These are phyloP conservation scores for Cylindrotheca closterium DNA, from an alignment of 108 stramenopile species.

Conservation along the genomic window DNA sequence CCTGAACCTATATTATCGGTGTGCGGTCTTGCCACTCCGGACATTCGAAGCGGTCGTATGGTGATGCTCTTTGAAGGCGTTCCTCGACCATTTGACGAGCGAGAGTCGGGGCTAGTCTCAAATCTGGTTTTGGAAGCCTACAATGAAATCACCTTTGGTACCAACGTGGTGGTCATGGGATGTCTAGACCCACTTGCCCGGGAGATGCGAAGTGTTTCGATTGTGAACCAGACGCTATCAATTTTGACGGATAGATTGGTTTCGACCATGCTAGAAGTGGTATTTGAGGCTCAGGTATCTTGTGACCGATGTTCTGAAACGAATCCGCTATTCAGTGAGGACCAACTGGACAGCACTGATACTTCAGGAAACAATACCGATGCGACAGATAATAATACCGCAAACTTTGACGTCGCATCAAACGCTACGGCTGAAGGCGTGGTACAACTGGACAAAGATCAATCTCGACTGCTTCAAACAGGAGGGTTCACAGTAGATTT, in stretches of 20 bases:
- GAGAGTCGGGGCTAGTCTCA: background rate
- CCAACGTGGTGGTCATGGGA: background rate
- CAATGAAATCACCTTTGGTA: background rate
- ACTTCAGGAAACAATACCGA: too few relatives aligned
- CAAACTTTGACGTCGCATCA: too few relatives aligned
- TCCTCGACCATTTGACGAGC: background rate
- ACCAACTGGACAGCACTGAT: background rate
- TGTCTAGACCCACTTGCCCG: background rate
- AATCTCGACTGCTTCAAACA: background rate
- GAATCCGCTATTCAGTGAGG: background rate
- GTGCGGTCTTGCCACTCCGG: background rate
- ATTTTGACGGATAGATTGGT: background rate
- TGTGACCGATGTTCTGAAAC: background rate
- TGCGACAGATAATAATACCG: too few relatives aligned
- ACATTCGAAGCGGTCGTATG: background rate
- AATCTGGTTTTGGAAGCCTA: background rate
- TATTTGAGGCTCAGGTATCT: background rate
- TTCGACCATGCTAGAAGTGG: background rate
- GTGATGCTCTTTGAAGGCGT: background rate
- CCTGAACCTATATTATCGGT: background rate
- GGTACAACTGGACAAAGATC: background rate
- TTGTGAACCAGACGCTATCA: background rate
- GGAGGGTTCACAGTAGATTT: background rate
- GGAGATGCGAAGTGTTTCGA: background rate
- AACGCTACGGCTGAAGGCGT: background rate